Evolutionary conservation across 805 yeast genomes (phyloP), one percentile per base, ranked within the genome.

Genomic region (Kregervanrija delftensis): DNA sequence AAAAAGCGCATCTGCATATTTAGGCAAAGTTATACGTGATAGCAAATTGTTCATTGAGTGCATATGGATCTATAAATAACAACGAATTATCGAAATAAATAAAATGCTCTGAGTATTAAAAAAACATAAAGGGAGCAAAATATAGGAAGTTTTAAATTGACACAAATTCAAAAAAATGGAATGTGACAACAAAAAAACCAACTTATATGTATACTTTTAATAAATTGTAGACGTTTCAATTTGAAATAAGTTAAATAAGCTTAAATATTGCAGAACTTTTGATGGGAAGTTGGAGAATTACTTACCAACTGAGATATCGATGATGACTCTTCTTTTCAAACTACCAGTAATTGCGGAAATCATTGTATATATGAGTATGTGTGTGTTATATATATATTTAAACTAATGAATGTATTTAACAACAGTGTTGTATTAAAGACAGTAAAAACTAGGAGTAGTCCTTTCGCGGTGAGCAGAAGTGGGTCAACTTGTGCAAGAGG

Each of bases 311-410:
- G 79, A 52, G 64, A 90, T 79, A 60, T 90, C 96, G 55, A 84
- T 77, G 63, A 82, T 73, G 67, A 86, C 78, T 71, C 81, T 85
- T 74, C 79, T 86, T 71, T 79, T 86, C 55, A 90, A 76, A 50
- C 83, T 71, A 55, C 96, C 96, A 44, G 82, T 77, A 60, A 90
- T 87, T 59, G 95, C 93, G 62, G 91, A 86, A 62, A 86, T 74
- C 84, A 81, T 84, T 45, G 46, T 46, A 41, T 14, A 8, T 42
- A 63, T 49, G 39, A 42, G 37, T 34, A 35, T 43, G 30, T 48
- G 43, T 46, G 33, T 41, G 38, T 16, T 30, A 39, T 30, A n/a
- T 32, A 32, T 32, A 11, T 12, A 12, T 5, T 32, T 12, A 32
- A 32, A 12, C 2, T 32, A n/a, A 6, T 32, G 2, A 32, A 11